These are phyloP conservation scores for Pseudocercospora macadamiae DNA, from an alignment of 2,329 filamentous ascomycete genomes.

Conservation along the genomic window DNA sequence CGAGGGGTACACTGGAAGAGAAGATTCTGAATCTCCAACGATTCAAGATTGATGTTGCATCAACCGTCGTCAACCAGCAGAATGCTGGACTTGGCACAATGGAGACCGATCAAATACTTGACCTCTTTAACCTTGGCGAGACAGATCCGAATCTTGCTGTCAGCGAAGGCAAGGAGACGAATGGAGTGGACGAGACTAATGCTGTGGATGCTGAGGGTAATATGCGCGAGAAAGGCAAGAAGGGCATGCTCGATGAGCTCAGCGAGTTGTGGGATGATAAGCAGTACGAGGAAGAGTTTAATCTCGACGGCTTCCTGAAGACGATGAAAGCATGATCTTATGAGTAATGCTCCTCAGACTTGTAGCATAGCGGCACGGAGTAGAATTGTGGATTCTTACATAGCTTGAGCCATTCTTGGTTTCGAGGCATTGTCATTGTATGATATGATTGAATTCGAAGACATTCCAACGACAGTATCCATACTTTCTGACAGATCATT, in stretches of 20 bases:
- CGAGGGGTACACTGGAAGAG: constrained; percentile 92
- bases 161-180: constrained; percentile 36
- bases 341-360: constrained; percentile 3
- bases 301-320: constrained; percentile 91
- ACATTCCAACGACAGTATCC: too few relatives aligned
- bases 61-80: constrained; percentile 97
- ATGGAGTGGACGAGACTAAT: constrained; percentile 76
- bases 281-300: constrained; percentile 98
- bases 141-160: constrained; percentile 51
- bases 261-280: constrained; percentile 96
- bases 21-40: constrained; percentile 96
- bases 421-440: too few relatives aligned
- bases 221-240: constrained; percentile 91
- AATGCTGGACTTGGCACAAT: constrained; percentile 93
- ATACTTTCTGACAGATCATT: too few relatives aligned
- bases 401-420: too few relatives aligned
- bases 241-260: constrained; percentile 91
- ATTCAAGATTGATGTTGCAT: constrained; percentile 99
- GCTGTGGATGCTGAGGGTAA: constrained; percentile 80
- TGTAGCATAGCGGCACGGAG: constrained; percentile 5
- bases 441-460: too few relatives aligned
- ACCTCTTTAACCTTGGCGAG: constrained; percentile 90
- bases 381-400: too few relatives aligned
- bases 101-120: constrained; percentile 97
- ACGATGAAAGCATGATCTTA: constrained; percentile 69